Evolutionary conservation across 768 basidiomycete species (phyloP).

Genomic region (Lentinula edodes): DNA sequence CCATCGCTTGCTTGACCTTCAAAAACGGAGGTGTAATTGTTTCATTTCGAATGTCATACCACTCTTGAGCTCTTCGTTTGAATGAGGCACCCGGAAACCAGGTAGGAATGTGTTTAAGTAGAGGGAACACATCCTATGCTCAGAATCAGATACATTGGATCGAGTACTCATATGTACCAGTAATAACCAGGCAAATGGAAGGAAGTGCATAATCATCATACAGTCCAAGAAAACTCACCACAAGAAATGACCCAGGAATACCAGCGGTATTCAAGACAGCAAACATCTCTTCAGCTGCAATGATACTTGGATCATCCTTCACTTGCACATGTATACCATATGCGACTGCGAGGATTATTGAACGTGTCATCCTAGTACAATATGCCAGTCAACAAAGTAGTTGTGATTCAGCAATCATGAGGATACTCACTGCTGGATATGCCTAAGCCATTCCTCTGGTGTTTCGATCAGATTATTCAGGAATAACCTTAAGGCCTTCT

Average conservation of each 20-base stretch:
- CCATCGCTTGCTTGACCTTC: background rate
- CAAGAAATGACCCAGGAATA: conserved; percentile 36
- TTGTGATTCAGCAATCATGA: background rate
- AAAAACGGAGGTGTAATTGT: background rate
- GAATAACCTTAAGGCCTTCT: background rate
- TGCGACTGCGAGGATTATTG: conserved; percentile 33
- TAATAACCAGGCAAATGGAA: too few relatives aligned
- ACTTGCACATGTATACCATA: conserved; percentile 41
- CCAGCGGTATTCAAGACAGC: conserved; percentile 26
- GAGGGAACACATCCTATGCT: background rate
- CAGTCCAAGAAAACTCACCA: conserved; percentile 17
- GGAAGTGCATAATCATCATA: too few relatives aligned
- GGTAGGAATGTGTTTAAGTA: background rate
- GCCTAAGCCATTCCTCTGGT: background rate
- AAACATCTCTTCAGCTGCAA: conserved; percentile 32
- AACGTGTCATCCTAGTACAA: conserved; percentile 30
- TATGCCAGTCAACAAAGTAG: conserved; percentile 2
- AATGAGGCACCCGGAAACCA: conserved; percentile 5
- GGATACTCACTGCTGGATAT: conserved; percentile 1
- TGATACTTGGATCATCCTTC: conserved; percentile 37
- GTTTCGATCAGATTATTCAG: background rate
- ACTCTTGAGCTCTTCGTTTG: background rate
- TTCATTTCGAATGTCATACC: background rate
- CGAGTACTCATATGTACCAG: too few relatives aligned
- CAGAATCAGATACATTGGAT: too few relatives aligned